Conservation (phyloP, 176 grass and related monocot genomes). For the Avena sativa region DNA sequence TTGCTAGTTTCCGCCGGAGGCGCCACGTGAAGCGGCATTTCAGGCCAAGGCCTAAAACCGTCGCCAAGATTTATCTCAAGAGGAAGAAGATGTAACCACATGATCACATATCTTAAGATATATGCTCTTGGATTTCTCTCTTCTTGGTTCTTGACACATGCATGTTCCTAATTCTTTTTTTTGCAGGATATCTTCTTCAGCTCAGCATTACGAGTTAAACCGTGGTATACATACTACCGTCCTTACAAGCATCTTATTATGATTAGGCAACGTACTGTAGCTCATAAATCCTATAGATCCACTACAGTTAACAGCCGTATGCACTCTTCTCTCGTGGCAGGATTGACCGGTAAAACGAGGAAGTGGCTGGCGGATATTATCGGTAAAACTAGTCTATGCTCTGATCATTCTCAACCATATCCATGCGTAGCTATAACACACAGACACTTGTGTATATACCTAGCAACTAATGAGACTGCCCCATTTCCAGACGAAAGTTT, state of each 20-base stretch:
- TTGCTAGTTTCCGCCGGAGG: not conserved
- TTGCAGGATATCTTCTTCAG: not conserved
- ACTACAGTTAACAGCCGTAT: not conserved
- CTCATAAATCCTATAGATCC: too few species aligned
- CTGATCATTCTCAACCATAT: not conserved
- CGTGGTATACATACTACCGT: not conserved
- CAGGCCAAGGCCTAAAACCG: not conserved
- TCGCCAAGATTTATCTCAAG: not conserved
- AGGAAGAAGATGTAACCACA: not conserved
- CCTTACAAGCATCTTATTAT: not conserved
- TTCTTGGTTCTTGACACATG: not conserved
- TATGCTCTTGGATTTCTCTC: not conserved
- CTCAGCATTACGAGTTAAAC: not conserved
- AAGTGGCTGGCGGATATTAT: slow-evolving; percentile 13
- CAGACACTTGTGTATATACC: not conserved
- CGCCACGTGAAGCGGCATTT: not conserved
- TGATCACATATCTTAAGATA: not conserved
- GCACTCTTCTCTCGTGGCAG: not conserved
- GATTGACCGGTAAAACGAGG: not conserved
- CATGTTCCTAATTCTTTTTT: not conserved
- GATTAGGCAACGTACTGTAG: not conserved
- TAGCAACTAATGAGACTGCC: not conserved
- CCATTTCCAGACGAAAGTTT: slow-evolving; percentile 1
- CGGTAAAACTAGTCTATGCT: not conserved
- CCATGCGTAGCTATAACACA: not conserved